A percentile compares a stretch with the other conserved stretches of the same genome.
Conservation (phyloP, 2,329 filamentous ascomycete genomes). For the Neophaeococcomyces aloes region DNA sequence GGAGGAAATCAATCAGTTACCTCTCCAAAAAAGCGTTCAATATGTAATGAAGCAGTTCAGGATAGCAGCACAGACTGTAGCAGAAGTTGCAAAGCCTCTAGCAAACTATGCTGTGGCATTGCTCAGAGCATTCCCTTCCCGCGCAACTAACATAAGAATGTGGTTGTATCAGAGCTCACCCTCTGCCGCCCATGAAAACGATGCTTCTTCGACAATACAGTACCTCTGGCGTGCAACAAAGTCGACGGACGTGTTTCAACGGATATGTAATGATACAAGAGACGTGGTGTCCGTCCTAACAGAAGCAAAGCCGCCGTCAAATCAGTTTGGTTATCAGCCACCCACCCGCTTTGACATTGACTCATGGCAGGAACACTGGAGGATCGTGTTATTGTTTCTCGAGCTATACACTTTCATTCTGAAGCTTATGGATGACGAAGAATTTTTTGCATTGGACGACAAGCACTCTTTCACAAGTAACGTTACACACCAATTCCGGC, state of each 20-base stretch:
- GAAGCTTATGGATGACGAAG: slow-evolving; percentile 89
- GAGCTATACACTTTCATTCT: slow-evolving; percentile 90
- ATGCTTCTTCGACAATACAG: slow-evolving; percentile 55
- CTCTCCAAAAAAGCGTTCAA: slow-evolving; percentile 25
- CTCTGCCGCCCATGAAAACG: slow-evolving; percentile 23
- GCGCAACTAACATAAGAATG: slow-evolving; percentile 85
- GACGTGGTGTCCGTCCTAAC: slow-evolving; percentile 49
- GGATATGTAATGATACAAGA: slow-evolving; percentile 47
- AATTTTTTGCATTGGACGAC: slow-evolving; percentile 56
- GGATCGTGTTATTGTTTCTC: slow-evolving; percentile 76
- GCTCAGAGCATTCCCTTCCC: slow-evolving; percentile 69
- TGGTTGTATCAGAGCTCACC: slow-evolving; percentile 70
- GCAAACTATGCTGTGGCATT: slow-evolving; percentile 81
- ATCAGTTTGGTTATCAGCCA: slow-evolving; percentile 25
- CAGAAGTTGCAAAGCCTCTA: slow-evolving; percentile 51
- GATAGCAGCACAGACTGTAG: slow-evolving; percentile 22
- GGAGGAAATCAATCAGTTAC: slow-evolving; percentile 52
- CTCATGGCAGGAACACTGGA: slow-evolving; percentile 63
- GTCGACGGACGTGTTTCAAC: slow-evolving; percentile 46
- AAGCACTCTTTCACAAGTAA: slow-evolving; percentile 24
- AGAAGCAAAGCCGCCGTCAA: slow-evolving; percentile 30
- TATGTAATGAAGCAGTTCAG: slow-evolving; percentile 17
- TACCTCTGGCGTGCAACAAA: slow-evolving; percentile 71
- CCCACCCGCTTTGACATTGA: slow-evolving; percentile 26
- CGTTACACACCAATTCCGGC: slow-evolving; percentile 42